Percentiles rank a stretch among this genome's conserved stretches.
These are phyloP conservation scores for Hypoxylon sp. DNA, from an alignment of 2,329 filamentous ascomycete species.

Conservation along the genomic window DNA sequence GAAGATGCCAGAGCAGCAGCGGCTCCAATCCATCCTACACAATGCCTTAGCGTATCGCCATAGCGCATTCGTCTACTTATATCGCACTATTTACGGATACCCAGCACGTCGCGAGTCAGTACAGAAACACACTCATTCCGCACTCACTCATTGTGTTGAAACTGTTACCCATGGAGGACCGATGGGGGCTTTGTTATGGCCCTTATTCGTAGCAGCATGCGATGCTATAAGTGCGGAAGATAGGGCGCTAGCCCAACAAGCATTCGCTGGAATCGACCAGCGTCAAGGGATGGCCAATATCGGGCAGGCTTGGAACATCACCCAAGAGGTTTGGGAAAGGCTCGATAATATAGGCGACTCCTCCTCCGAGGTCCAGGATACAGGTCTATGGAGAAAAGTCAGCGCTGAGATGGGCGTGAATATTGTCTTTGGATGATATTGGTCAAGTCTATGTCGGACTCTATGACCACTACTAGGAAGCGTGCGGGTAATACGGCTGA, in stretches of 20 bases:
- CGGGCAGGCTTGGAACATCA: conserved; percentile 66
- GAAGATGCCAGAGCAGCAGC: conserved; percentile 49
- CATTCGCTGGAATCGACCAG: conserved; percentile 62
- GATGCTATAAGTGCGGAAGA: conserved; percentile 63
- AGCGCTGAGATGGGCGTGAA: conserved; percentile 66
- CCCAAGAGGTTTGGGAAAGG: conserved; percentile 67
- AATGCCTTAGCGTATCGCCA: conserved; percentile 69
- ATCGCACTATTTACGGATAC: conserved; percentile 62
- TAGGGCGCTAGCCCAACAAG: conserved; percentile 58
- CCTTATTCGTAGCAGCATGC: conserved; percentile 69
- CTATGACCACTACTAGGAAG: no score
- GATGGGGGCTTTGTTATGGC: conserved; percentile 71
- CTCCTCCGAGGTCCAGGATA: conserved; percentile 35
- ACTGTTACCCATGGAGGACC: conserved; percentile 65
- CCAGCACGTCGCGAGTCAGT: conserved; percentile 58
- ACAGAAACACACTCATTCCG: conserved; percentile 60
- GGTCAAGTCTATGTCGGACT: no score
- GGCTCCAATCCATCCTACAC: conserved; percentile 63
- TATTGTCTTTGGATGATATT: conserved; percentile 66
- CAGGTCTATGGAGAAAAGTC: conserved; percentile 64
- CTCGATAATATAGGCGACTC: conserved; percentile 51
- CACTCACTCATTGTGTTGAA: conserved; percentile 62
- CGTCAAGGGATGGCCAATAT: conserved; percentile 74
- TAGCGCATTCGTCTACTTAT: conserved; percentile 65
- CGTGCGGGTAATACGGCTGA: conserved; percentile 3